These are phyloP conservation scores for Stachybotrys chartarum DNA, from an alignment of 2,329 filamentous ascomycete genomes.

Conservation along the genomic window DNA sequence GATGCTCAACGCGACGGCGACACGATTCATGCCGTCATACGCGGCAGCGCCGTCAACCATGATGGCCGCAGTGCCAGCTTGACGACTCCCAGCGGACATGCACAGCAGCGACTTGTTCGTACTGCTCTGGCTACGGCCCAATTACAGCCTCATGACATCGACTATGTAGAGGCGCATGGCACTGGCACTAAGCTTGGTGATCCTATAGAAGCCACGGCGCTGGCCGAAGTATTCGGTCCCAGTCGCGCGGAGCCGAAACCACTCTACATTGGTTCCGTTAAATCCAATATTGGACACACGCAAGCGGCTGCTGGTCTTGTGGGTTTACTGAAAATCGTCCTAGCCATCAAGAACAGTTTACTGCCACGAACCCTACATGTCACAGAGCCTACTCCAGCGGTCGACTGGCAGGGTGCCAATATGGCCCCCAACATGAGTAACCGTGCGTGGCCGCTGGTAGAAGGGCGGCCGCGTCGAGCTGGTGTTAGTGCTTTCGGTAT, in stretches of 20 bases:
- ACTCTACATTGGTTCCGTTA: slow-evolving; percentile 46
- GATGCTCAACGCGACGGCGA: slow-evolving; percentile 35
- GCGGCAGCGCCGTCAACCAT: slow-evolving; percentile 23
- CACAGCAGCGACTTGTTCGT: slow-evolving; percentile 28
- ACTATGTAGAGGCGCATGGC: slow-evolving; percentile 83
- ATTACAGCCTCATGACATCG: slow-evolving; percentile 17
- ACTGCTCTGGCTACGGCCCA: slow-evolving; percentile 3
- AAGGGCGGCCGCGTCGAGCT: slow-evolving; percentile 26
- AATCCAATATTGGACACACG: slow-evolving; percentile 58
- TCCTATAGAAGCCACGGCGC: slow-evolving; percentile 71
- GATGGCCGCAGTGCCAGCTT: slow-evolving; percentile 34
- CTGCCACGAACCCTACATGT: slow-evolving; percentile 27
- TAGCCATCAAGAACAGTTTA: slow-evolving; percentile 11
- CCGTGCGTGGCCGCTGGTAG: slow-evolving; percentile 1
- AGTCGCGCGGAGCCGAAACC: neutral
- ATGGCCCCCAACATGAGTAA: slow-evolving; percentile 5
- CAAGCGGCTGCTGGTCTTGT: slow-evolving; percentile 54
- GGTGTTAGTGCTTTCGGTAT: slow-evolving; percentile 43
- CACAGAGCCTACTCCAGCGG: slow-evolving; percentile 4
- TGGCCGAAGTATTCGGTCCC: slow-evolving; percentile 46
- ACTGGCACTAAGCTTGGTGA: slow-evolving; percentile 83
- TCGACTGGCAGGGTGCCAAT: slow-evolving; percentile 7
- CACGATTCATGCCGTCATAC: slow-evolving; percentile 23
- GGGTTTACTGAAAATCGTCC: slow-evolving; percentile 49
- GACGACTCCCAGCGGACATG: slow-evolving; percentile 27